Evolutionary conservation across 495 filamentous ascomycete species (phyloP).

Genomic region (Schizothecium vesticola): DNA sequence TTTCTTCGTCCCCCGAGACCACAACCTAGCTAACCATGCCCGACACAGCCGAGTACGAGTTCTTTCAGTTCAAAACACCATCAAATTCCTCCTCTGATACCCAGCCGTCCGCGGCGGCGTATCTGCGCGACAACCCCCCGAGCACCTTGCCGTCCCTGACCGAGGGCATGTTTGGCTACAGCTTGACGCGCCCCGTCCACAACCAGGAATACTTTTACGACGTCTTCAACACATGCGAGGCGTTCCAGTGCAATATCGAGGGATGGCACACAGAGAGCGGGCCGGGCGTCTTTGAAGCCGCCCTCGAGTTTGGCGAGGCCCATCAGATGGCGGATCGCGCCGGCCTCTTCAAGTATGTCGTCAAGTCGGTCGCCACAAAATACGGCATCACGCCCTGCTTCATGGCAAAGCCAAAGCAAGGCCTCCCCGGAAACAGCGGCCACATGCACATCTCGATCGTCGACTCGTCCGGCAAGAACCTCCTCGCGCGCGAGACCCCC

Average conservation of each 20-base stretch:
- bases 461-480: slow-evolving; percentile 64
- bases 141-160: slow-evolving; percentile 70
- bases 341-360: slow-evolving; percentile 87
- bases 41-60: slow-evolving; percentile 83
- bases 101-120: slow-evolving; percentile 68
- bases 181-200: slow-evolving; percentile 82
- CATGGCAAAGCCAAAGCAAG: slow-evolving; percentile 95
- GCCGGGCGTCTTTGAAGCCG: slow-evolving; percentile 93
- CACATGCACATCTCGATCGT: slow-evolving; percentile 91
- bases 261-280: slow-evolving; percentile 98
- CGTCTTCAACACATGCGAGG: slow-evolving; percentile 75
- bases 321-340: slow-evolving; percentile 86
- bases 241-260: slow-evolving; percentile 80
- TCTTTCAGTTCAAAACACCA: slow-evolving; percentile 85
- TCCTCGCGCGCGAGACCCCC: slow-evolving; percentile 65
- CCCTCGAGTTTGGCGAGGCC: slow-evolving; percentile 80
- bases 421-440: slow-evolving; percentile 85
- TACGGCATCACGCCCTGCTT: slow-evolving; percentile 93
- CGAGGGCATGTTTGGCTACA: slow-evolving; percentile 98
- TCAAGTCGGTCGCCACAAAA: slow-evolving; percentile 77
- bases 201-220: slow-evolving; percentile 95
- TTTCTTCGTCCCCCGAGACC: not conserved
- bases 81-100: slow-evolving; percentile 43
- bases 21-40: slow-evolving; percentile 8
- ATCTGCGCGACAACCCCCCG: slow-evolving; percentile 66